A percentile compares a stretch with the other conserved stretches of the same genome.
Conservation (phyloP, 2,329 filamentous ascomycete genomes). For the Diplodia corticola region DNA sequence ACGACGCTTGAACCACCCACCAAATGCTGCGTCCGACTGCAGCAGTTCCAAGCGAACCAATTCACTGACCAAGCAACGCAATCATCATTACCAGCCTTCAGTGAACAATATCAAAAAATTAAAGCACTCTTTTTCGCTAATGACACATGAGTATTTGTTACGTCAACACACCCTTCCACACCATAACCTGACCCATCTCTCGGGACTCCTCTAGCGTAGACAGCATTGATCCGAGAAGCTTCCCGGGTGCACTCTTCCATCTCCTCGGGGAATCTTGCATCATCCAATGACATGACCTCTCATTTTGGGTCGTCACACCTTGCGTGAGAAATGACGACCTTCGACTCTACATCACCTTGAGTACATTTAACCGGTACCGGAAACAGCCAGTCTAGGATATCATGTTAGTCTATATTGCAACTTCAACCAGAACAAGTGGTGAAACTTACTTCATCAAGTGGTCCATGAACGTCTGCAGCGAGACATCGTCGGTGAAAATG, state of each 20-base stretch:
- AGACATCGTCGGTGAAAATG: slow-evolving; percentile 98
- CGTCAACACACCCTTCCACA: background rate
- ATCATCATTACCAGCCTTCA: background rate
- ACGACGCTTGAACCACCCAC: background rate
- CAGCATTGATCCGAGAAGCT: too few species aligned
- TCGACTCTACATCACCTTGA: background rate
- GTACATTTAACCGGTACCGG: slow-evolving; percentile 15
- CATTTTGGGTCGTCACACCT: background rate
- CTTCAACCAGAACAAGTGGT: background rate
- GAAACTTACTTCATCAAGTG: slow-evolving; percentile 82
- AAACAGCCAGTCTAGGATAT: slow-evolving; percentile 23
- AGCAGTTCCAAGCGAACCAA: background rate
- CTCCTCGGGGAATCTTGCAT: slow-evolving; percentile 2
- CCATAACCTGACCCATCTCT: background rate
- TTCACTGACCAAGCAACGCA: background rate
- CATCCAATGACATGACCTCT: background rate
- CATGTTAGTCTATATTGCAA: background rate
- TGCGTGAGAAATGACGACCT: background rate
- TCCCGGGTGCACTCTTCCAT: background rate
- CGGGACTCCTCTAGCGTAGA: background rate
- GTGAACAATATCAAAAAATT: background rate
- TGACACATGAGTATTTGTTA: slow-evolving; percentile 13
- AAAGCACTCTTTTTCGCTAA: slow-evolving; percentile 20
- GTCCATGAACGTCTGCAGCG: slow-evolving; percentile 98
- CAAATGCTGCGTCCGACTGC: too few species aligned